A percentile compares a stretch with the other conserved stretches of the same genome.
These are phyloP conservation scores for Grosmannia serpens DNA, from an alignment of 2,329 filamentous ascomycete species.

Conservation along the genomic window DNA sequence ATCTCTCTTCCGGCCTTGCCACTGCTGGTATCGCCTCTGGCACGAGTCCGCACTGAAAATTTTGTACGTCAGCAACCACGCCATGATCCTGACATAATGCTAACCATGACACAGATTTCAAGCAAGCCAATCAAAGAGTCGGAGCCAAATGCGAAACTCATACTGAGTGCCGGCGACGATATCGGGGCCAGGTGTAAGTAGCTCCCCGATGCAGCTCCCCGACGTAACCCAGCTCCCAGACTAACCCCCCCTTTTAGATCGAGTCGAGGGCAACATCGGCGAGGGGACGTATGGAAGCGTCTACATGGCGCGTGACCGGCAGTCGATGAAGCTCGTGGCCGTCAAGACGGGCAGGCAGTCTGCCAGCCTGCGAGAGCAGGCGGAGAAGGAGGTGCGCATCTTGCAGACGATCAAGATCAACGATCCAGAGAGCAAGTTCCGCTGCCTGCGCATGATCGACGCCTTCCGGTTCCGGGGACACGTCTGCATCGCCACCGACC, in stretches of 20 bases:
- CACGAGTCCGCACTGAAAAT: no score
- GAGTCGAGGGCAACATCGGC: not conserved
- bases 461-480: not conserved
- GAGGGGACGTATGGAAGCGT: not conserved
- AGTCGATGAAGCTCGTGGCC: not conserved
- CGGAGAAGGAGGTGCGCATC: not conserved
- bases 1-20: no score
- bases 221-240: not conserved
- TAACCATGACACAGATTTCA: no score
- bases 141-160: no score
- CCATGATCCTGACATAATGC: no score
- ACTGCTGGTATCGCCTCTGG: no score
- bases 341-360: not conserved
- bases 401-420: not conserved
- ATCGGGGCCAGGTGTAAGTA: not conserved
- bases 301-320: not conserved
- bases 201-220: not conserved
- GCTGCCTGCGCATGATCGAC: not conserved
- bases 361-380: no score
- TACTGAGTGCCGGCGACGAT: not conserved
- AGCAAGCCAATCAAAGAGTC: no score
- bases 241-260: not conserved
- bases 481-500: not conserved
- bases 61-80: no score
- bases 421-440: not conserved